These are phyloP conservation scores for Yamadazyma diospyri DNA, from an alignment of 1,139 yeast genomes.

Conservation along the genomic window DNA sequence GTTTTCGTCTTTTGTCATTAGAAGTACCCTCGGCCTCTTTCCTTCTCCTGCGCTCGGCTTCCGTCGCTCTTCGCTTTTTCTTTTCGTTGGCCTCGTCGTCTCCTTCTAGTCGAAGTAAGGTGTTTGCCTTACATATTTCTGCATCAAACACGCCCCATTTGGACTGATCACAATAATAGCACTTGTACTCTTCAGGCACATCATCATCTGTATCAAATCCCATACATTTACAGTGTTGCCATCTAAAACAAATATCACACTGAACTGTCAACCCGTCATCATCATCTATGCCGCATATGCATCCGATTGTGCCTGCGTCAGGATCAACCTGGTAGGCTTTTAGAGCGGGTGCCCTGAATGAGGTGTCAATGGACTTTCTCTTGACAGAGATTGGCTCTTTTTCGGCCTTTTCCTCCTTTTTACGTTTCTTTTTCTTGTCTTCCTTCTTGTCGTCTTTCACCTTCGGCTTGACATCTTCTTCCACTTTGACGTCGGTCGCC, in stretches of 20 bases:
- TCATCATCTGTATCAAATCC: constrained; percentile 67
- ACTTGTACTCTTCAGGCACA: constrained; percentile 73
- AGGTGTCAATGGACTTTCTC: constrained; percentile 3
- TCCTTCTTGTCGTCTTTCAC: constrained; percentile 3
- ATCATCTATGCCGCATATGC: constrained; percentile 84
- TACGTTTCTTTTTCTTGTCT: constrained; percentile 1
- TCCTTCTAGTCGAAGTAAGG: constrained; percentile 34
- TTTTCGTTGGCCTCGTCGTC: constrained; percentile 17
- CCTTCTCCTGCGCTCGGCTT: constrained; percentile 3
- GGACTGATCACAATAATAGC: constrained; percentile 69
- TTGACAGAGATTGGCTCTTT: constrained; percentile 4
- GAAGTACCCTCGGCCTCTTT: constrained; percentile 1
- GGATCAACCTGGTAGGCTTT: constrained; percentile 60
- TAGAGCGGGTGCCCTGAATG: constrained; percentile 28
- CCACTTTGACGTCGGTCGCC: neutral
- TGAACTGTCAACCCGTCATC: constrained; percentile 96
- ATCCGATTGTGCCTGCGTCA: constrained; percentile 82
- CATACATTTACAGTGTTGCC: constrained; percentile 95
- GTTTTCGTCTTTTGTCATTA: constrained; percentile 10
- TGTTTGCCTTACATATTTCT: constrained; percentile 30
- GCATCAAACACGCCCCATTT: constrained; percentile 53
- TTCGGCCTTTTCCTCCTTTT: neutral
- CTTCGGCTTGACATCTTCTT: neutral
- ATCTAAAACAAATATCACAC: constrained; percentile 85
- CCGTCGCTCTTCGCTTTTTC: constrained; percentile 2